phyloP scores from a whole-genome alignment of 2,329 filamentous ascomycete genomes.

The Neonectria faginata region DNA sequence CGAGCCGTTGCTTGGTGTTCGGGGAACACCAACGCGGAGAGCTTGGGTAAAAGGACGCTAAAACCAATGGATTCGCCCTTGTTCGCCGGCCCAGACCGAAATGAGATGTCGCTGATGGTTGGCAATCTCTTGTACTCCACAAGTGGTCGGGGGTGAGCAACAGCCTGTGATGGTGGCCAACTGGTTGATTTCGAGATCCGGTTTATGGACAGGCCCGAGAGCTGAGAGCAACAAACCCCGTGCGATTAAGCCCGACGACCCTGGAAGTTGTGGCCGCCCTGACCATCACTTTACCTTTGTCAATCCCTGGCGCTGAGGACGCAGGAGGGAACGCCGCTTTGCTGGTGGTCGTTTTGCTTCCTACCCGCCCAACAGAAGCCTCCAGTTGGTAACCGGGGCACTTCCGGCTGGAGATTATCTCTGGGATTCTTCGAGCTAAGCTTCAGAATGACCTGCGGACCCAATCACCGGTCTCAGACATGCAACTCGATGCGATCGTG shows the following conservation, averaged over 20 bases:
- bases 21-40: slow-evolving; percentile 1
- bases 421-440: slow-evolving; percentile 37
- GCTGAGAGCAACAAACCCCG: slow-evolving; percentile 5
- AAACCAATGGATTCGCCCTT: slow-evolving; percentile 34
- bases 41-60: slow-evolving; percentile 32
- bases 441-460: slow-evolving; percentile 35
- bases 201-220: slow-evolving; percentile 16
- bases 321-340: slow-evolving; percentile 6
- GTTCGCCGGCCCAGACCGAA: slow-evolving; percentile 36
- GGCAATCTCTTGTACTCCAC: slow-evolving; percentile 41
- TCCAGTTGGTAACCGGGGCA: slow-evolving; percentile 5
- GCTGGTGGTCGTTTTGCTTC: slow-evolving; percentile 21
- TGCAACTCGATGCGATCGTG: slow-evolving; percentile 40
- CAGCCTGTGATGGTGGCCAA: slow-evolving; percentile 16
- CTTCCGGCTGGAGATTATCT: slow-evolving; percentile 35
- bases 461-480: slow-evolving; percentile 46
- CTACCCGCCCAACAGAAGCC: slow-evolving; percentile 2
- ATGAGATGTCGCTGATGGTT: slow-evolving; percentile 26
- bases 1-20: slow-evolving; percentile 2
- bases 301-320: slow-evolving; percentile 13
- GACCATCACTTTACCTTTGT: slow-evolving; percentile 19
- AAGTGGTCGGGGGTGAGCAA: slow-evolving; percentile 21
- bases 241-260: slow-evolving; percentile 4
- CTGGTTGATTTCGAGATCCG: slow-evolving; percentile 25
- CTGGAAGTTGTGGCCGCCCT: slow-evolving; percentile 21